Percentiles rank a stretch among this genome's conserved stretches.
These are phyloP conservation scores for Verticillium klebahnii DNA, from an alignment of 2,329 filamentous ascomycete genomes.

Conservation along the genomic window DNA sequence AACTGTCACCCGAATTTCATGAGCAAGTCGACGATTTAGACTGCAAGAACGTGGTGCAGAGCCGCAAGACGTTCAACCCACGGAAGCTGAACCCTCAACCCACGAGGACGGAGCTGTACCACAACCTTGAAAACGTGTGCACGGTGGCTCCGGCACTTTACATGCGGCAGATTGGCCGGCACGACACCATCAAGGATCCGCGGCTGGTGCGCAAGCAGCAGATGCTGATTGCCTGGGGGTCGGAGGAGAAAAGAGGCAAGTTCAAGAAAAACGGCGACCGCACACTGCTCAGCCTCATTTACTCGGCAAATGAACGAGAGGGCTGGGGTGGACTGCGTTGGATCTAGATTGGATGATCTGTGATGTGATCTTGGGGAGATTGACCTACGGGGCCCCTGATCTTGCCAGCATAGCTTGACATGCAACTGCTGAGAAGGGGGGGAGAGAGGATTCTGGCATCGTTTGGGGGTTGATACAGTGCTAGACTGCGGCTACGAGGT, in stretches of 20 bases:
- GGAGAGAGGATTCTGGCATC: no score
- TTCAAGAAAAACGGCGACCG: slow-evolving; percentile 22
- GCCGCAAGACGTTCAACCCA: slow-evolving; percentile 28
- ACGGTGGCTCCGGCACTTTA: slow-evolving; percentile 29
- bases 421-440: no score
- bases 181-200: slow-evolving; percentile 26
- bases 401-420: no score
- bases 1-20: slow-evolving; percentile 23
- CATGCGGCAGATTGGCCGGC: slow-evolving; percentile 29
- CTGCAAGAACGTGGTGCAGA: slow-evolving; percentile 30
- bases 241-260: slow-evolving; percentile 22
- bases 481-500: no score
- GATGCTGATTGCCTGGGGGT: slow-evolving; percentile 33
- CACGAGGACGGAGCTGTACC: slow-evolving; percentile 23
- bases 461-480: no score
- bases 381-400: no score
- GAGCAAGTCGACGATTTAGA: slow-evolving; percentile 23
- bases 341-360: background rate
- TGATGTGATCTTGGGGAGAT: no score
- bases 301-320: slow-evolving; percentile 15
- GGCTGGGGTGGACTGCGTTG: slow-evolving; percentile 10
- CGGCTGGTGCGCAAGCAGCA: slow-evolving; percentile 30
- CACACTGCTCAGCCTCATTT: slow-evolving; percentile 24
- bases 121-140: slow-evolving; percentile 26
- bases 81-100: slow-evolving; percentile 25